A percentile compares a stretch with the other conserved stretches of the same genome.
These are phyloP conservation scores for Coemansia sp. DNA, from an alignment of 192 early-diverging fungal species.

Conservation along the genomic window DNA sequence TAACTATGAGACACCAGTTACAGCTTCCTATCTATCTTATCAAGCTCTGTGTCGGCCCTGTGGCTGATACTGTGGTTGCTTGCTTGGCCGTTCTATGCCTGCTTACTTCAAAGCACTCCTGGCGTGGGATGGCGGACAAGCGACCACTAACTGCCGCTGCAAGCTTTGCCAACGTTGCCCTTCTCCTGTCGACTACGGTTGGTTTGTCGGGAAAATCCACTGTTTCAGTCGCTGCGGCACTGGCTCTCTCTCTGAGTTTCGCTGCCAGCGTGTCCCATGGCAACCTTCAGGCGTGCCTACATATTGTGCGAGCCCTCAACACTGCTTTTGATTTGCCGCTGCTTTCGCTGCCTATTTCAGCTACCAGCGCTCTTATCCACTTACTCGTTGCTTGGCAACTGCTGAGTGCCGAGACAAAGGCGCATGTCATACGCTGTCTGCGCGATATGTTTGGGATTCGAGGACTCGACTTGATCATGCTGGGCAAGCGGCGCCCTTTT, in stretches of 20 bases:
- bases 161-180: background rate
- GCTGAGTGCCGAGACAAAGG: background rate
- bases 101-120: too few relatives aligned
- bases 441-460: background rate
- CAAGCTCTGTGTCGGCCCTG: background rate
- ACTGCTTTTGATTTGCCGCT: background rate
- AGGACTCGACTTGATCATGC: background rate
- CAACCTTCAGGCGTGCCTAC: background rate
- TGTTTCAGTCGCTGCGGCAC: background rate
- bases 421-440: background rate
- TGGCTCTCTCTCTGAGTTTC: background rate
- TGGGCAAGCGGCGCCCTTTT: background rate
- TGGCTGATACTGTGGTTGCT: background rate
- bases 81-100: too few relatives aligned
- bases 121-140: too few relatives aligned
- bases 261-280: background rate
- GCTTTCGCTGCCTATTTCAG: too few relatives aligned
- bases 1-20: slow-evolving; percentile 1
- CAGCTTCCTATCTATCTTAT: background rate
- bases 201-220: background rate
- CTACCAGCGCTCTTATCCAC: background rate
- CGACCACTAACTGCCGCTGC: background rate
- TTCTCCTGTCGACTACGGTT: background rate
- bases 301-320: background rate
- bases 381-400: background rate